Base-by-base conservation (phyloP, 768 basidiomycete genomes). In the Naganishia antarctica region DNA sequence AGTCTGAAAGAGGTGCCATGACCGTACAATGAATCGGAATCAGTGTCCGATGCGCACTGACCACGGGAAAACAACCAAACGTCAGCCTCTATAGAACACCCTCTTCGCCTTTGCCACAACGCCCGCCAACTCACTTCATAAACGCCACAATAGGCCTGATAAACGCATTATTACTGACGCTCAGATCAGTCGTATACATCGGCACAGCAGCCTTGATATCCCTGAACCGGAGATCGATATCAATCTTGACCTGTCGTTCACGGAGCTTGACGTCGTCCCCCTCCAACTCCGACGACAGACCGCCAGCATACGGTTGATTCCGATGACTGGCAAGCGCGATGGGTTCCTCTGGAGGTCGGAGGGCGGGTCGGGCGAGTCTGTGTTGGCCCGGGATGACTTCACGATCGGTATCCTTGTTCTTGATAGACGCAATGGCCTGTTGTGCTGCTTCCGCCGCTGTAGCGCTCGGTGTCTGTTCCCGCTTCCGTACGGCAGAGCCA, bases 111-210 rank as follows among this genome's bases (percentile, higher is more conserved):
- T 16, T n/a, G 32, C 13, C 16, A 15, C 13, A 23, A 37, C 62
- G 7, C 43, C 13, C 57, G 59, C 15, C 32, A 13, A 81, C 87
- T 65, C 70, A 93, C 92, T 96, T 96, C 86, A 97, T 93, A 74
- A 99, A 99, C 0, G 91, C 94, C 16, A 98, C 96, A 67, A 99
- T 97, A 3, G 96, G 93, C 70, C 96, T 78, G 49, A 96, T 87
- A 26, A 98, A 80, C 23, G 96, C 96, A 72, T 87, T 89, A 71
- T 94, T 96, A 66, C 90, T 87, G 72, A 94, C 90, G 46, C 89
- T 89, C 63, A 99, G 75, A 73, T 96, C 90, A 47, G 82, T 82
- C 32, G 91, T 86, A 79, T 93, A 97, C 57, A 94, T 83, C 1
- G 96, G 96, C 13, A 99, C 90, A 25, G 85, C 88, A 43, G 96